Base-by-base conservation (phyloP, 257 asterid genomes). In the Solanum sitiens region DNA sequence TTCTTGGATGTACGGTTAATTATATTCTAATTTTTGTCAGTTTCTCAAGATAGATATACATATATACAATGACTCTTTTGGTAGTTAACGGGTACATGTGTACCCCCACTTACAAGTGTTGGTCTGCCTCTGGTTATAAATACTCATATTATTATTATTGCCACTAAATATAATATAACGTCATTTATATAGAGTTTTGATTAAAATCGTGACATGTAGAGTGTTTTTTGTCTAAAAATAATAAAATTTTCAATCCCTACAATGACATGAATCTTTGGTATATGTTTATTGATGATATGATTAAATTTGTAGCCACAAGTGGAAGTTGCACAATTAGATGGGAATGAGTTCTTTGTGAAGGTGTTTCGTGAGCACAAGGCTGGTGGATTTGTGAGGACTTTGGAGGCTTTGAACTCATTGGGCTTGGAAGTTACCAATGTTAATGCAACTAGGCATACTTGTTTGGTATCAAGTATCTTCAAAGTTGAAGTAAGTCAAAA, bases 391-490 rank as follows among this genome's bases (percentile, higher is more conserved):
- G 94, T 94, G 89, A 92, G 95, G 92, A 63, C 94, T 71, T 75
- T 94, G 95, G 98, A 94, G 87, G 98, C 98, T 5, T 70, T 96
- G 88, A 91, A 89, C 89, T 92, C 98, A 14, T 89, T 96, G 89
- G 98, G 98, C 11, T 87, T 96, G 89, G 99, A 95, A 90, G 97
- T 94, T 15, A 90, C 94, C 4, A 91, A 93, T 90, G 98, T 94
- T 45, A 96, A 95, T 87, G 91, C 95, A 45, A 95, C 98, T 1
- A 93, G 99, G 80, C 98, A 94, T 89, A 95, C 98, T 4, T 94
- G 98, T 88, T 89, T 96, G 67, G 98, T 93, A n/a, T 96, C 99
- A 25, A 92, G 92, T 68, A 93, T 93, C 90, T 96, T 96, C 94
- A 96, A 93, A 92, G 96, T 96, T 18, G 98, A 95, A 98, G 99